phyloP scores from a whole-genome alignment of 768 basidiomycete genomes.

The Boletus sensibilis region DNA sequence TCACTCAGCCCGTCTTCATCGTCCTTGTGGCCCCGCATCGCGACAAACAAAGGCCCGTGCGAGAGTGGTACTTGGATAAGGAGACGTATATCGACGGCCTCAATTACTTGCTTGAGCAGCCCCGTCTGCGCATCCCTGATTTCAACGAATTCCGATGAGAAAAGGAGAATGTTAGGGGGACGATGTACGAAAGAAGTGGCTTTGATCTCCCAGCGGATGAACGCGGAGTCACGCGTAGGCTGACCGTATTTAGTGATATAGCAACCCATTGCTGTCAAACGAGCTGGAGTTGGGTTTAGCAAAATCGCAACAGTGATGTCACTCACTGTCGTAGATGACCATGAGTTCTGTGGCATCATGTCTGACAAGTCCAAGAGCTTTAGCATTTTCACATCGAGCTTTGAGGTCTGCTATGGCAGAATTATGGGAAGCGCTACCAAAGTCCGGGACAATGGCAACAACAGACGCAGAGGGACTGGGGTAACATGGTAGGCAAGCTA shows the following conservation, averaged over 20 bases:
- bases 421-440: slow-evolving; percentile 41
- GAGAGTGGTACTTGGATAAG: slow-evolving; percentile 41
- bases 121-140: slow-evolving; percentile 64
- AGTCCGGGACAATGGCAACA: slow-evolving; percentile 59
- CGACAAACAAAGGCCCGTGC: slow-evolving; percentile 54
- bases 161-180: slow-evolving; percentile 63
- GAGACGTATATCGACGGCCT: slow-evolving; percentile 66
- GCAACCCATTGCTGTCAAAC: slow-evolving; percentile 61
- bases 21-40: slow-evolving; percentile 59
- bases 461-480: slow-evolving; percentile 42
- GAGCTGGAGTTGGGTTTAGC: slow-evolving; percentile 1
- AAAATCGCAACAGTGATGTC: background rate
- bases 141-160: slow-evolving; percentile 76
- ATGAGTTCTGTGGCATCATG: slow-evolving; percentile 56
- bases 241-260: slow-evolving; percentile 71
- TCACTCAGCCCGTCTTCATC: slow-evolving; percentile 59
- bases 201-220: slow-evolving; percentile 77
- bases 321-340: slow-evolving; percentile 73
- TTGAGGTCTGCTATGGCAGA: slow-evolving; percentile 53
- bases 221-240: slow-evolving; percentile 59
- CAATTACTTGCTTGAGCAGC: slow-evolving; percentile 78
- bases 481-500: background rate
- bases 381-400: slow-evolving; percentile 52
- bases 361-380: slow-evolving; percentile 66
- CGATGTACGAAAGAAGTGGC: slow-evolving; percentile 62